A percentile compares a stretch with the other conserved stretches of the same genome.
Evolutionary conservation across 208 protist species (phyloP).

Genomic region (Herpetomonas muscarum): DNA sequence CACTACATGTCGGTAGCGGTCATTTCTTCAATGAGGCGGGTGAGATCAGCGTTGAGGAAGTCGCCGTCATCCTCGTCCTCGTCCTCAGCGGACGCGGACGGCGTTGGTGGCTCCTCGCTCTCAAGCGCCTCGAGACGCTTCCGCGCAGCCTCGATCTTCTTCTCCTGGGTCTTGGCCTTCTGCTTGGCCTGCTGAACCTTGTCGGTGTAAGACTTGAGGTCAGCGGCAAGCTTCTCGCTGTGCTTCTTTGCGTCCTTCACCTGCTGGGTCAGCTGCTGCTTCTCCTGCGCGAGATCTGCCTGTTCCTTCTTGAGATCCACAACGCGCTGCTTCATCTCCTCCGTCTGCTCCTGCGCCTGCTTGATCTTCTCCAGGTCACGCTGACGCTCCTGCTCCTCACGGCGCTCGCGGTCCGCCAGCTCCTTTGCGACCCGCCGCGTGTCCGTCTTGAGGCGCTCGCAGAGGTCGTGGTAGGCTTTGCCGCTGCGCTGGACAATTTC

Average conservation of each 20-base stretch:
- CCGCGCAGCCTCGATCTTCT: constrained; percentile 49
- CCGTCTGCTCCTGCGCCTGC: constrained; percentile 70
- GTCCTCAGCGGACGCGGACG: constrained; percentile 33
- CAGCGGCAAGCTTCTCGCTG: constrained; percentile 43
- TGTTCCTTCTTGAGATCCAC: constrained; percentile 63
- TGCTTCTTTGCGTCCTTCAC: constrained; percentile 62
- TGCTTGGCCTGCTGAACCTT: constrained; percentile 47
- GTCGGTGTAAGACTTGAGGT: constrained; percentile 47
- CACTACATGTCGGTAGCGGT: constrained; percentile 45
- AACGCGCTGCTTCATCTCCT: constrained; percentile 57
- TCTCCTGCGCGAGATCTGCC: constrained; percentile 42
- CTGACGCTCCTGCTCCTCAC: constrained; percentile 79
- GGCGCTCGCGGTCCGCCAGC: constrained; percentile 60
- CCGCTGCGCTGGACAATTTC: constrained; percentile 53
- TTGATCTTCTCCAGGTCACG: constrained; percentile 70
- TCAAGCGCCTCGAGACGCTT: constrained; percentile 31
- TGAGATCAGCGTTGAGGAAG: constrained; percentile 52
- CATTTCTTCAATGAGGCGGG: constrained; percentile 50
- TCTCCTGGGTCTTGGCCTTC: constrained; percentile 48
- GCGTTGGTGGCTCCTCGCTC: constrained; percentile 38
- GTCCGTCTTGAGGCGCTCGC: constrained; percentile 63
- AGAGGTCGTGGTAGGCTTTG: constrained; percentile 70
- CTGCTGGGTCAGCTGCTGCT: constrained; percentile 54
- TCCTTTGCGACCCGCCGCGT: constrained; percentile 75
- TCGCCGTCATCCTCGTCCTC: constrained; percentile 46